A percentile compares a stretch with the other conserved stretches of the same genome.
phyloP scores from a whole-genome alignment of 306 rosid species.

The Trifolium pratense region DNA sequence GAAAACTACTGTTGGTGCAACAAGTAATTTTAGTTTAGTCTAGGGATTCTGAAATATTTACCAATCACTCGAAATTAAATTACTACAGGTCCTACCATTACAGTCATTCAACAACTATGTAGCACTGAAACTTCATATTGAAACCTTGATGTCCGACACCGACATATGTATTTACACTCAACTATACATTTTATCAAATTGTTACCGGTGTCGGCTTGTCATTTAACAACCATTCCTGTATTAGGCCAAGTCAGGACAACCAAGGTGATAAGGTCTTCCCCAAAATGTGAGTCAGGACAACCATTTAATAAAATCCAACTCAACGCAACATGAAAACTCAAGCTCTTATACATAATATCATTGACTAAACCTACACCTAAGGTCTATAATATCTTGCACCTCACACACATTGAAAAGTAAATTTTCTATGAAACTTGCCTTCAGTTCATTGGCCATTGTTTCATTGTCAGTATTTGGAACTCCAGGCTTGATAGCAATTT shows the following conservation, averaged over 20 bases:
- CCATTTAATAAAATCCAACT: conserved; percentile 1
- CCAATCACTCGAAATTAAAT: background rate
- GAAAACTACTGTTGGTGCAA: background rate
- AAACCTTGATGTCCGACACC: too few relatives aligned
- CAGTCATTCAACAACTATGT: too few relatives aligned
- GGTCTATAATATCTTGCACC: conserved; percentile 33
- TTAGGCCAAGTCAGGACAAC: too few relatives aligned
- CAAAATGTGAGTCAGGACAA: too few relatives aligned
- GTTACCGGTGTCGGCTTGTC: too few relatives aligned
- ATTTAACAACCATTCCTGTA: too few relatives aligned
- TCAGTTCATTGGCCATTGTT: conserved; percentile 75
- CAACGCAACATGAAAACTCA: conserved; percentile 10
- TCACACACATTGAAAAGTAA: conserved; percentile 14
- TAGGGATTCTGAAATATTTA: background rate
- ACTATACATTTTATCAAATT: too few relatives aligned
- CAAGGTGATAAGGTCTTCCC: too few relatives aligned
- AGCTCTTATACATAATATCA: conserved; percentile 9
- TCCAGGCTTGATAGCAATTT: conserved; percentile 84
- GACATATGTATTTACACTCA: too few relatives aligned
- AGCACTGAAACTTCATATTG: too few relatives aligned
- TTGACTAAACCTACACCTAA: conserved; percentile 18
- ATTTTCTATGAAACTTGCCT: conserved; percentile 62
- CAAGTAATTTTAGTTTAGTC: background rate
- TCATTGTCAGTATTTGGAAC: conserved; percentile 73
- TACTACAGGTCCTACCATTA: too few relatives aligned